A percentile compares a stretch with the other conserved stretches of the same genome.
These are phyloP conservation scores for Apiotrichum laibachii DNA, from an alignment of 1,284 basidiomycete species.

Conservation along the genomic window DNA sequence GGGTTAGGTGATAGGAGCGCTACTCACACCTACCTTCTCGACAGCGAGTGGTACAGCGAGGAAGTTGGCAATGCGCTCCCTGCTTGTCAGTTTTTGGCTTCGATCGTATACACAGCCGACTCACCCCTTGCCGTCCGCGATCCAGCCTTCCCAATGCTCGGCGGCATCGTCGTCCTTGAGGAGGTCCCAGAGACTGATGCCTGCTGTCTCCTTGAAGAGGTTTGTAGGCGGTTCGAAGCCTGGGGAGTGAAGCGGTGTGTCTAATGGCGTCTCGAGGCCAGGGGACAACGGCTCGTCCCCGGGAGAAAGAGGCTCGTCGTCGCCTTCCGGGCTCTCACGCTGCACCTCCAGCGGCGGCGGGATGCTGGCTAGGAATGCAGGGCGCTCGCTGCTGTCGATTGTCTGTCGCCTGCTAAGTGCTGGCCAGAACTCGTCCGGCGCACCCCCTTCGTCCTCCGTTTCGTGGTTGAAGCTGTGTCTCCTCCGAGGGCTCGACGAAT, in stretches of 20 bases:
- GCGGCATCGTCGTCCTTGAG: conserved; percentile 47
- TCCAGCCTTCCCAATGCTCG: conserved; percentile 48
- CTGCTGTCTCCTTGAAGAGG: background rate
- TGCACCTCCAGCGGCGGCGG: conserved; percentile 1
- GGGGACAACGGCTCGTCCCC: conserved; percentile 1
- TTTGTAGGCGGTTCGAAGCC: too few relatives aligned
- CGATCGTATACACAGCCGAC: conserved; percentile 12
- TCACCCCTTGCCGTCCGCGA: conserved; percentile 50
- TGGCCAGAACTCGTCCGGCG: conserved; percentile 17
- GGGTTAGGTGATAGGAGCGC: background rate
- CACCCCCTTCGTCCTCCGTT: background rate
- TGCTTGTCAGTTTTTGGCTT: conserved; percentile 12
- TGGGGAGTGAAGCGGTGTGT: background rate
- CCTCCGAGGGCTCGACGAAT: background rate
- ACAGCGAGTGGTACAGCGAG: conserved; percentile 87
- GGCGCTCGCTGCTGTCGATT: background rate
- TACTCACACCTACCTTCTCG: conserved; percentile 75
- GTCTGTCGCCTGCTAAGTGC: conserved; percentile 16
- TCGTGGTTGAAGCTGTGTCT: background rate
- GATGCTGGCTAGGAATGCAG: background rate
- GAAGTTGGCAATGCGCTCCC: conserved; percentile 98
- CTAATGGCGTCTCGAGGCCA: background rate
- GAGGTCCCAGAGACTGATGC: conserved; percentile 24
- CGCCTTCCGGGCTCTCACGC: background rate
- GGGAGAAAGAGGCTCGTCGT: background rate